phyloP scores from a whole-genome alignment of 2,329 filamentous ascomycete genomes.

The Trichophyton simii region DNA sequence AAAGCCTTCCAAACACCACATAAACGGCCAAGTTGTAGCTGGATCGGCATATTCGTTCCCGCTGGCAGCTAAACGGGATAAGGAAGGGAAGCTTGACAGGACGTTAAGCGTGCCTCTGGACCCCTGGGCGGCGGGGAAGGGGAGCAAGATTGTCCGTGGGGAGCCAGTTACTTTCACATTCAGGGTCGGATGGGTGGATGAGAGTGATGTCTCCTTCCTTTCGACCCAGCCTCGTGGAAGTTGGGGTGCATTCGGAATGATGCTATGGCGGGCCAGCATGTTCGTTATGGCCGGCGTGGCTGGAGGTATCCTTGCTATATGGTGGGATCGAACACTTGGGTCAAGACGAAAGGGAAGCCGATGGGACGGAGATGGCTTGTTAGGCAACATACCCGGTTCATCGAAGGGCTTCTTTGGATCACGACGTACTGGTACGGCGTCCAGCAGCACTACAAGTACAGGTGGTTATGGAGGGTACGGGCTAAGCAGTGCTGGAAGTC shows the following conservation, averaged over 20 bases:
- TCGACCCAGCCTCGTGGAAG: slow-evolving; percentile 14
- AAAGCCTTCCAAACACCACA: neutral
- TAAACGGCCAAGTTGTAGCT: slow-evolving; percentile 66
- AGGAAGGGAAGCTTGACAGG: slow-evolving; percentile 28
- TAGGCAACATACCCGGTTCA: slow-evolving; percentile 20
- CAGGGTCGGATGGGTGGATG: slow-evolving; percentile 60
- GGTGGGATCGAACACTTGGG: slow-evolving; percentile 25
- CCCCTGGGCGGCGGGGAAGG: slow-evolving; percentile 37
- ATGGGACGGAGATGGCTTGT: slow-evolving; percentile 36
- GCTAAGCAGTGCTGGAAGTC: slow-evolving; percentile 23
- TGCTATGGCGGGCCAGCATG: slow-evolving; percentile 15
- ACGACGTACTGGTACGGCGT: slow-evolving; percentile 39
- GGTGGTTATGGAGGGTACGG: slow-evolving; percentile 48
- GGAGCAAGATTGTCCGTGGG: slow-evolving; percentile 65
- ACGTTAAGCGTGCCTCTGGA: slow-evolving; percentile 36
- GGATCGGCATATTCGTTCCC: slow-evolving; percentile 78
- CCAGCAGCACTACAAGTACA: slow-evolving; percentile 24
- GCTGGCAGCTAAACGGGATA: slow-evolving; percentile 12
- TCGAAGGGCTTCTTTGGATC: slow-evolving; percentile 29
- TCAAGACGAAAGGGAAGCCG: slow-evolving; percentile 14
- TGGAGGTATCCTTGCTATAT: slow-evolving; percentile 26
- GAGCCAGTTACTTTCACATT: slow-evolving; percentile 70
- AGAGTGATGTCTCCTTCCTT: slow-evolving; percentile 28
- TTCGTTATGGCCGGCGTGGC: slow-evolving; percentile 26
- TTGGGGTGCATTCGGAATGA: neutral